Base-by-base conservation (phyloP, 2,329 filamentous ascomycete species). In the Blastomyces silverae region DNA sequence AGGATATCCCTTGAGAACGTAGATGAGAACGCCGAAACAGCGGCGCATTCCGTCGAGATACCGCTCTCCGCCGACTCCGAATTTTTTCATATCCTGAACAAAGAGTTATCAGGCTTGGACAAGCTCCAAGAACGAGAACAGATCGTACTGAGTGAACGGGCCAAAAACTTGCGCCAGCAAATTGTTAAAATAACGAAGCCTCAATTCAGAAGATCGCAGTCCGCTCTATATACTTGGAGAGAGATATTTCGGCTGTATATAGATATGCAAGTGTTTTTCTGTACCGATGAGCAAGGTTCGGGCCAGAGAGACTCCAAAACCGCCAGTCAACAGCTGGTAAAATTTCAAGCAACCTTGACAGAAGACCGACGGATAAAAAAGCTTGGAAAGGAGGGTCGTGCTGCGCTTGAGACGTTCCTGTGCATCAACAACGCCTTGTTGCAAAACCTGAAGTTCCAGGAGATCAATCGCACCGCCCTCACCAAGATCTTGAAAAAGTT, bases 401-500 rank as follows among this genome's bases (percentile, higher is more conserved):
- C 79, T 10, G 88, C 90, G 0, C 84, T 92, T 61, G 79, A 83
- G 63, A 83, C 82, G 31, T 96, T 95, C 71, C 77, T 93, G 66
- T 79, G 82, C 59, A 82, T 95, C 70, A 96, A 96, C 73, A 80
- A 85, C 31, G 83, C 85, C 62, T 82, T 96, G n/a, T 81, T 95
- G n/a, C 87, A 87, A 67, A 89, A 89, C 62, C 81, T 96, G 68
- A 87, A 88, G 66, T 96, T 95, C 70, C 90, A 92, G 71, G 91
- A 94, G 73, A 87, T 95, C 68, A 95, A 96, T 71, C 85, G 85
- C 68, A 84, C 84, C 39, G 91, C 91, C 0, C 85, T 94, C 71
- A 80, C 80, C 44, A 96, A 96, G 75, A 96, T 96, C 62, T 78
- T 96, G 63, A 96, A 96, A 75, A 96, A 93, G 77, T 96, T 96